Percentiles rank a stretch among this genome's conserved stretches.
Conservation (phyloP, 352 stramenopile genomes). For the Aphanomyces stellatus region DNA sequence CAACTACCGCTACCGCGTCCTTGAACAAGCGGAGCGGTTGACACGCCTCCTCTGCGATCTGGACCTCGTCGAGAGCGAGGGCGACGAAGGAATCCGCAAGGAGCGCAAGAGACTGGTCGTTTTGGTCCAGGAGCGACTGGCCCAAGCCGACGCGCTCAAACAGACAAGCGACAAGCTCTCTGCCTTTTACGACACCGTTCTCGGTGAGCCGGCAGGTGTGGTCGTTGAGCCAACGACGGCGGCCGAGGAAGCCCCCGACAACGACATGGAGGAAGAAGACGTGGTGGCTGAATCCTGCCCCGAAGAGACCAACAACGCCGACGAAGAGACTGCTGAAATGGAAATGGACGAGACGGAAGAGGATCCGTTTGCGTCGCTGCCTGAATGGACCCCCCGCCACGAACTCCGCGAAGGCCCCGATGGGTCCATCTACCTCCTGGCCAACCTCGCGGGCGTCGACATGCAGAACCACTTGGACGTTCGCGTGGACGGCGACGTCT, state of each 20-base stretch:
- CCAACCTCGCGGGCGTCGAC: constrained; percentile 2
- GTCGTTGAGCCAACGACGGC: neutral
- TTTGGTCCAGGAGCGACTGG: constrained; percentile 37
- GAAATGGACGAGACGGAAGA: neutral
- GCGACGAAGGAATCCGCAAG: constrained; percentile 39
- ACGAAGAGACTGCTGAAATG: neutral
- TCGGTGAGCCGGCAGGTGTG: neutral
- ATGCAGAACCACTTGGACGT: neutral
- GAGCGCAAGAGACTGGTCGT: constrained; percentile 47
- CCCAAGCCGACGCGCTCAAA: constrained; percentile 27
- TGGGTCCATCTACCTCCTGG: neutral
- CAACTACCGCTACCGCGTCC: constrained; percentile 48
- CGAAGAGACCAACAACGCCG: no score
- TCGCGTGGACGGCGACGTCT: neutral
- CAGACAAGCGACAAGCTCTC: neutral
- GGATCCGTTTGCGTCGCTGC: neutral
- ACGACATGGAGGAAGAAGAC: constrained; percentile 1
- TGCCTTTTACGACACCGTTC: neutral
- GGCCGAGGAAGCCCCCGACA: neutral
- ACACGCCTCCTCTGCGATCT: constrained; percentile 47
- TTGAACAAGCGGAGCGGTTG: constrained; percentile 54
- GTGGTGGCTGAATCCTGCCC: no score
- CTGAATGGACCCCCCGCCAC: neutral
- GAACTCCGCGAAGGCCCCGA: neutral
- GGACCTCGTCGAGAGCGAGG: constrained; percentile 53